These are phyloP conservation scores for Davidsoniella neocaledoniae DNA, from an alignment of 2,329 filamentous ascomycete genomes.

Conservation along the genomic window DNA sequence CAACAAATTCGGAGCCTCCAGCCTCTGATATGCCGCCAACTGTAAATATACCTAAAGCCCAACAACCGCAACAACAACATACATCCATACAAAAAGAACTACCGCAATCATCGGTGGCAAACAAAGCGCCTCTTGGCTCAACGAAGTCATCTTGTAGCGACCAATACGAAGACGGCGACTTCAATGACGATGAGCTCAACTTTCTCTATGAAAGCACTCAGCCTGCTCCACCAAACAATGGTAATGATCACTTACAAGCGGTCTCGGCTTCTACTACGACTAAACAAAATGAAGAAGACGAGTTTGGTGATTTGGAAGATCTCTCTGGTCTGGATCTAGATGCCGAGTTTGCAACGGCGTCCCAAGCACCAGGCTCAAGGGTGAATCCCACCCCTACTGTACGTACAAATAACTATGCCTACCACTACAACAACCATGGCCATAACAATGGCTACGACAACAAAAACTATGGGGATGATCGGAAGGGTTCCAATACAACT, in stretches of 20 bases:
- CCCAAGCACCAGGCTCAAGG: slow-evolving; percentile 1
- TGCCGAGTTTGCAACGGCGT: slow-evolving; percentile 12
- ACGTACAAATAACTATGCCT: slow-evolving; percentile 8
- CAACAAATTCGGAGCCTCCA: slow-evolving; percentile 9
- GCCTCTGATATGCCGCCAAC: slow-evolving; percentile 2
- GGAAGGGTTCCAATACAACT: neutral
- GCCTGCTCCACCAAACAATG: slow-evolving; percentile 17
- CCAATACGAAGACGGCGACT: slow-evolving; percentile 40
- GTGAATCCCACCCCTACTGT: slow-evolving; percentile 4
- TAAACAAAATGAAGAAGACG: slow-evolving; percentile 1
- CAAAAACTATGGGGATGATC: neutral
- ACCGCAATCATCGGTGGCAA: neutral
- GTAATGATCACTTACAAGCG: neutral
- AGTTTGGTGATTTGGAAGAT: slow-evolving; percentile 9
- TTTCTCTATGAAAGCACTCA: slow-evolving; percentile 18
- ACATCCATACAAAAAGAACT: neutral
- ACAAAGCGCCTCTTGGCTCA: neutral
- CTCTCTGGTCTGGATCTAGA: slow-evolving; percentile 10
- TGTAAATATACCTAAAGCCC: neutral
- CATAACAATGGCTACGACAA: neutral
- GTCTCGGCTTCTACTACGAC: neutral
- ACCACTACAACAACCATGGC: neutral
- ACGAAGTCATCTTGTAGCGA: slow-evolving; percentile 18
- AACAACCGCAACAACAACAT: neutral
- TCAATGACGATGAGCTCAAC: slow-evolving; percentile 41